These are phyloP conservation scores for Anaeramoeba flamelloides DNA, from an alignment of 78 protist species.

Conservation along the genomic window DNA sequence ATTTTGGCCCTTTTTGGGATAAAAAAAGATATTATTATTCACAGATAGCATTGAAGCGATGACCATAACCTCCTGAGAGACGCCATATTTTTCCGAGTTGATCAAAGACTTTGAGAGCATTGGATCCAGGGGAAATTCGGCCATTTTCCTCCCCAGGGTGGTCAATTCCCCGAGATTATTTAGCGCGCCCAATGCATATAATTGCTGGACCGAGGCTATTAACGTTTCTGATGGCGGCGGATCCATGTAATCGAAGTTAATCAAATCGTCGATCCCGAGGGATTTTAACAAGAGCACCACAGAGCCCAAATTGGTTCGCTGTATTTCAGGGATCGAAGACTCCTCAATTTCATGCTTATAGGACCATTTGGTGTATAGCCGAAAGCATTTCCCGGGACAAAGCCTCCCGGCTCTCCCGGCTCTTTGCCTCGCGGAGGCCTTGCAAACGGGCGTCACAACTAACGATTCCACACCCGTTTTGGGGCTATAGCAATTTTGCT, in stretches of 20 bases:
- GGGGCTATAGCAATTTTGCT: slow-evolving; percentile 76
- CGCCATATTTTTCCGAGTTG: slow-evolving; percentile 41
- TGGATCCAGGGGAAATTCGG: slow-evolving; percentile 95
- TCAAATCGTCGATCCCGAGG: slow-evolving; percentile 85
- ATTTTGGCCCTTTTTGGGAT: slow-evolving; percentile 76
- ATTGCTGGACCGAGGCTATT: slow-evolving; percentile 79
- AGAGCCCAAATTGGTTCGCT: slow-evolving; percentile 82
- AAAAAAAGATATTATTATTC: slow-evolving; percentile 55
- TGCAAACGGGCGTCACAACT: slow-evolving; percentile 55
- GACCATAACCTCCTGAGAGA: slow-evolving; percentile 58
- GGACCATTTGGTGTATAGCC: slow-evolving; percentile 11
- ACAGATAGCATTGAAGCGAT: slow-evolving; percentile 77
- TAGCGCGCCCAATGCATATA: slow-evolving; percentile 65
- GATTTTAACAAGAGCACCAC: slow-evolving; percentile 66
- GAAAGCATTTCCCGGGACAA: slow-evolving; percentile 17
- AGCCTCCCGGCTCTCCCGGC: slow-evolving; percentile 22
- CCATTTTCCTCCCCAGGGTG: slow-evolving; percentile 76
- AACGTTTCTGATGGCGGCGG: slow-evolving; percentile 95
- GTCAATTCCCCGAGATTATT: slow-evolving; percentile 87
- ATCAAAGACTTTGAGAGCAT: slow-evolving; percentile 56
- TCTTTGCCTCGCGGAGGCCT: slow-evolving; percentile 16
- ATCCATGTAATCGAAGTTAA: slow-evolving; percentile 90
- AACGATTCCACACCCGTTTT: slow-evolving; percentile 84
- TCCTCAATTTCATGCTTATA: slow-evolving; percentile 53
- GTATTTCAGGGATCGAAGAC: slow-evolving; percentile 88